phyloP scores from a whole-genome alignment of 805 yeast genomes.

The Lipomyces lipofer region DNA sequence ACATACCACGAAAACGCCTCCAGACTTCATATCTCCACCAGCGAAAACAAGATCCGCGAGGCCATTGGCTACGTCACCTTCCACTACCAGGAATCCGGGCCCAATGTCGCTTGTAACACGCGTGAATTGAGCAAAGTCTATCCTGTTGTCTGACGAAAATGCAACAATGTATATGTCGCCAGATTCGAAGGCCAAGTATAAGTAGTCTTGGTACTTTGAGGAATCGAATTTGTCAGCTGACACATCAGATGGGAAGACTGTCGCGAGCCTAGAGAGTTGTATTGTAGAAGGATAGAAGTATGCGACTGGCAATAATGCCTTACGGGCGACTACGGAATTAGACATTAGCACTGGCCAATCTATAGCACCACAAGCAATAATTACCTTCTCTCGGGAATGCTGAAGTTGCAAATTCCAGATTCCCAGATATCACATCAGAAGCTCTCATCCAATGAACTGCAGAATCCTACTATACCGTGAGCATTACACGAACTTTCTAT shows the following conservation, averaged over 20 bases:
- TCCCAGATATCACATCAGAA: constrained; percentile 6
- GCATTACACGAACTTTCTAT: neutral
- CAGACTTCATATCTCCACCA: constrained; percentile 17
- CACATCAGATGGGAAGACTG: too few relatives aligned
- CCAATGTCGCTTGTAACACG: constrained; percentile 10
- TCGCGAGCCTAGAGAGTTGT: neutral
- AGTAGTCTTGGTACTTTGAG: constrained; percentile 7
- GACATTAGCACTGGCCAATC: neutral
- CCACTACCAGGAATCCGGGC: constrained; percentile 16
- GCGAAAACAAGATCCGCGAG: constrained; percentile 14
- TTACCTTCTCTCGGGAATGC: neutral
- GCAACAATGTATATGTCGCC: constrained; percentile 19
- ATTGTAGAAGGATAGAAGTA: neutral
- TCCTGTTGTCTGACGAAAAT: neutral
- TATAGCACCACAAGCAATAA: neutral
- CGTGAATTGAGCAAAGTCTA: neutral
- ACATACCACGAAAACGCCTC: constrained; percentile 15
- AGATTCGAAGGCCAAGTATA: constrained; percentile 22
- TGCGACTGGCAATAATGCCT: neutral
- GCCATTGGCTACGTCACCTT: neutral
- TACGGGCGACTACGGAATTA: neutral
- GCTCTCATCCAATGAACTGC: constrained; percentile 8
- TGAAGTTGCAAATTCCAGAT: neutral
- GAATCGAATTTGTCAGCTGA: neutral
- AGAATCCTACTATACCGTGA: neutral